phyloP scores from a whole-genome alignment of 2,329 filamentous ascomycete species.

The Endoconidiophora polonica region DNA sequence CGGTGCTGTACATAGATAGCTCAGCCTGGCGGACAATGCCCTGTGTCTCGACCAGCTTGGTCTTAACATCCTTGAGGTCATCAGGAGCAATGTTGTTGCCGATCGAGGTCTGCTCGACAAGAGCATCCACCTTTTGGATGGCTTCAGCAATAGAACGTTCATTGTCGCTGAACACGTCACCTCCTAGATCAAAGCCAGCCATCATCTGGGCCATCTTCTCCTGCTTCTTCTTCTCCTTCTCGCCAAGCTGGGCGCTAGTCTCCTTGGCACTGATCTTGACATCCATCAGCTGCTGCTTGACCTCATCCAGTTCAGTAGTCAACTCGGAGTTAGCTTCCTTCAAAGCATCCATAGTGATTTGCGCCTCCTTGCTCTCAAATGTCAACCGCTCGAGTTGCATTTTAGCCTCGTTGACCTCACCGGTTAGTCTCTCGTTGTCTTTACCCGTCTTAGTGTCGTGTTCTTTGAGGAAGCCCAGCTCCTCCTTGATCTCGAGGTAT shows the following conservation, averaged over 20 bases:
- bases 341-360: slow-evolving; percentile 92
- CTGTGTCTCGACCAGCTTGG: slow-evolving; percentile 73
- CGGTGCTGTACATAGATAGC: slow-evolving; percentile 57
- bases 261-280: slow-evolving; percentile 95
- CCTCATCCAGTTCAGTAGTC: slow-evolving; percentile 77
- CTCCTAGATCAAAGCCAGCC: slow-evolving; percentile 90
- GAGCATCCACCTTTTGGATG: slow-evolving; percentile 64
- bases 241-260: slow-evolving; percentile 72
- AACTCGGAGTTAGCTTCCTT: slow-evolving; percentile 93
- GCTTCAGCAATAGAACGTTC: slow-evolving; percentile 70
- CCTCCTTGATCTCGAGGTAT: slow-evolving; percentile 69
- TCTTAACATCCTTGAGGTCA: slow-evolving; percentile 59
- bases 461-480: slow-evolving; percentile 71
- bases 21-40: slow-evolving; percentile 87
- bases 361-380: slow-evolving; percentile 91
- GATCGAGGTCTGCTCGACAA: slow-evolving; percentile 58
- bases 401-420: slow-evolving; percentile 79
- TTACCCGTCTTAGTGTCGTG: slow-evolving; percentile 68
- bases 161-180: slow-evolving; percentile 85
- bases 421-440: slow-evolving; percentile 74
- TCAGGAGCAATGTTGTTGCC: slow-evolving; percentile 71
- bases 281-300: slow-evolving; percentile 90
- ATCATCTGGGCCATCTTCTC: slow-evolving; percentile 99
- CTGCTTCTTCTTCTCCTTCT: slow-evolving; percentile 97
- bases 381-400: slow-evolving; percentile 93